phyloP scores from a whole-genome alignment of 2,329 filamentous ascomycete species.

The Colletotrichum camelliae region DNA sequence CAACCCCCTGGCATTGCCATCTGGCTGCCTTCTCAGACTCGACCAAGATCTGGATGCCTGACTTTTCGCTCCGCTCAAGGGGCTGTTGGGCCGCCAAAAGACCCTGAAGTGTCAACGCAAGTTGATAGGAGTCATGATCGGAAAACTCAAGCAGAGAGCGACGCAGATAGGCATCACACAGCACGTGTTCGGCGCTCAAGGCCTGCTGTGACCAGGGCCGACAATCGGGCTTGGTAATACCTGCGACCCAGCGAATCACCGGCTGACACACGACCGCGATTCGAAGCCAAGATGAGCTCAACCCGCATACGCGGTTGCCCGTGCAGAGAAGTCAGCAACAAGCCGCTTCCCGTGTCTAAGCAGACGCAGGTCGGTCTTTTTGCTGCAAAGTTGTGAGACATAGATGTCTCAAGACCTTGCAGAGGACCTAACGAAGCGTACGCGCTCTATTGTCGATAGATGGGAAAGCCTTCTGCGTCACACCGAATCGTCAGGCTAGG shows the following conservation, averaged over 20 bases:
- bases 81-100: slow-evolving; percentile 15
- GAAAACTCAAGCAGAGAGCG: not conserved
- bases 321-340: not conserved
- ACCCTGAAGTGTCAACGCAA: not conserved
- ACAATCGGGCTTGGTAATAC: slow-evolving; percentile 4
- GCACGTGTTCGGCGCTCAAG: slow-evolving; percentile 7
- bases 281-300: slow-evolving; percentile 9
- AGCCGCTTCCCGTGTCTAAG: not conserved
- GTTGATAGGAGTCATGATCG: not conserved
- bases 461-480: not conserved
- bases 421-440: not conserved
- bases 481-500: not conserved
- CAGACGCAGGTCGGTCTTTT: not conserved
- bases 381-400: slow-evolving; percentile 2
- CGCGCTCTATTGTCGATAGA: not conserved
- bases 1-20: not conserved
- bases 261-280: slow-evolving; percentile 17
- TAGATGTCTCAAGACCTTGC: not conserved
- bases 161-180: not conserved
- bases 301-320: not conserved
- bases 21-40: slow-evolving; percentile 9
- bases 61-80: not conserved
- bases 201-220: slow-evolving; percentile 2
- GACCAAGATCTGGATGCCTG: slow-evolving; percentile 13
- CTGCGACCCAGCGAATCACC: slow-evolving; percentile 19